phyloP scores from a whole-genome alignment of 2,329 filamentous ascomycete species.

The Sphaceloma murrayae region DNA sequence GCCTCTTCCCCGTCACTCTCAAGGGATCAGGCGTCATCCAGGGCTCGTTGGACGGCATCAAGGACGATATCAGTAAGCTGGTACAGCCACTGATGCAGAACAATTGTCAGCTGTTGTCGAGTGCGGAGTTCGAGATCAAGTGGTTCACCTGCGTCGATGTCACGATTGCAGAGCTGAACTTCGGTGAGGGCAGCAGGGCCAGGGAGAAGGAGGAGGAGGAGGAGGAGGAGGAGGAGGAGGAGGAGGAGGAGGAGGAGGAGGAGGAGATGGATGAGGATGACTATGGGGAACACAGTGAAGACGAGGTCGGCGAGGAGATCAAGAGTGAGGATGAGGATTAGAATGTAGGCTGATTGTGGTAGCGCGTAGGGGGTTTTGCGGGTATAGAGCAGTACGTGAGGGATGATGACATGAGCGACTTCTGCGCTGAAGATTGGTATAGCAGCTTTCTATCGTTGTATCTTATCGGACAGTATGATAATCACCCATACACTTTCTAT shows the following conservation, averaged over 20 bases:
- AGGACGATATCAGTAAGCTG: constrained; percentile 22
- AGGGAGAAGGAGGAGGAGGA: constrained; percentile 14
- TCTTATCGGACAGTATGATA: too few species aligned
- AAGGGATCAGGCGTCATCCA: constrained; percentile 37
- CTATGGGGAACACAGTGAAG: background rate
- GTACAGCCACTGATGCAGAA: constrained; percentile 33
- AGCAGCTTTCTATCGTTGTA: too few species aligned
- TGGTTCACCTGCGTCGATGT: constrained; percentile 40
- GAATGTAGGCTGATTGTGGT: too few species aligned
- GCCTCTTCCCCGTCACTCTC: constrained; percentile 35
- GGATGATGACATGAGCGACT: too few species aligned
- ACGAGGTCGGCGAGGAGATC: background rate
- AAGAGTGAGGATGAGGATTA: background rate
- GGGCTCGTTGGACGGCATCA: constrained; percentile 34
- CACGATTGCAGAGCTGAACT: constrained; percentile 21
- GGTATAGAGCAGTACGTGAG: too few species aligned
- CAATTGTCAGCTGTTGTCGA: constrained; percentile 33
- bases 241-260: constrained; percentile 14
- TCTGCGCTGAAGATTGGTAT: too few species aligned
- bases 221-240: constrained; percentile 13
- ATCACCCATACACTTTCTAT: too few species aligned
- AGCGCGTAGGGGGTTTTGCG: too few species aligned
- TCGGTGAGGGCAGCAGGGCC: too few species aligned
- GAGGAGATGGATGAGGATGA: background rate
- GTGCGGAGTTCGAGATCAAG: too few species aligned